Conservation (phyloP, 2,329 filamentous ascomycete genomes). For the Hypoxylon sp. region DNA sequence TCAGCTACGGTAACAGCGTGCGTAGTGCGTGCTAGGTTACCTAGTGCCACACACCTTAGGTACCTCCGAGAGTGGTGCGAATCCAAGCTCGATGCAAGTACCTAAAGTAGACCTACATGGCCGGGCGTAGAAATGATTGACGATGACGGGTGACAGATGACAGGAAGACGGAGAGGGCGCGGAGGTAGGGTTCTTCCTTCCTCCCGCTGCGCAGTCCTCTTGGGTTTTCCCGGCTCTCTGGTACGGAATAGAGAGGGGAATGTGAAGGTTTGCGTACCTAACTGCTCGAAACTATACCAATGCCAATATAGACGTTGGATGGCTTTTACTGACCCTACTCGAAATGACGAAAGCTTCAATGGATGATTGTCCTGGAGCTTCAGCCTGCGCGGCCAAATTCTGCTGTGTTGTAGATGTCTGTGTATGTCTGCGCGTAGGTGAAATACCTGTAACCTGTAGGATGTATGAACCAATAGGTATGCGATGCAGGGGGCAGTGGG, state of each 20-base stretch:
- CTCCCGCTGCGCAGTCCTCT: background rate
- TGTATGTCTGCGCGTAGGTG: background rate
- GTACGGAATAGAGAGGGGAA: background rate
- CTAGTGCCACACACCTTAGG: background rate
- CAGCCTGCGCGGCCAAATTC: constrained; percentile 5
- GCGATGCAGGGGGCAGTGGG: constrained; percentile 8
- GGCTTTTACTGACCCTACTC: constrained; percentile 14
- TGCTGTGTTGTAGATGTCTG: background rate
- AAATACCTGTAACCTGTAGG: background rate
- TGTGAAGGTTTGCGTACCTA: background rate
- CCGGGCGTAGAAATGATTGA: background rate
- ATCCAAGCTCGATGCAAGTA: background rate
- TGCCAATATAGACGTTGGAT: background rate
- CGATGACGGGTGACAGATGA: background rate
- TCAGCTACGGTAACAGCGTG: constrained; percentile 4
- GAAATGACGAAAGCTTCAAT: constrained; percentile 7
- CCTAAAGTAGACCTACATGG: background rate
- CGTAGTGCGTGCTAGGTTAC: background rate
- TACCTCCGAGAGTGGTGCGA: background rate
- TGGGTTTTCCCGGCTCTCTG: background rate
- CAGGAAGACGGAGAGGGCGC: background rate
- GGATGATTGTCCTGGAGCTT: background rate
- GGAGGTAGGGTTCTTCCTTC: constrained; percentile 5
- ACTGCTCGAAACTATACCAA: background rate
- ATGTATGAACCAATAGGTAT: background rate